Percentiles rank a stretch among this genome's conserved stretches.
These are phyloP conservation scores for Fusarium lateritium DNA, from an alignment of 2,329 filamentous ascomycete species.

Conservation along the genomic window DNA sequence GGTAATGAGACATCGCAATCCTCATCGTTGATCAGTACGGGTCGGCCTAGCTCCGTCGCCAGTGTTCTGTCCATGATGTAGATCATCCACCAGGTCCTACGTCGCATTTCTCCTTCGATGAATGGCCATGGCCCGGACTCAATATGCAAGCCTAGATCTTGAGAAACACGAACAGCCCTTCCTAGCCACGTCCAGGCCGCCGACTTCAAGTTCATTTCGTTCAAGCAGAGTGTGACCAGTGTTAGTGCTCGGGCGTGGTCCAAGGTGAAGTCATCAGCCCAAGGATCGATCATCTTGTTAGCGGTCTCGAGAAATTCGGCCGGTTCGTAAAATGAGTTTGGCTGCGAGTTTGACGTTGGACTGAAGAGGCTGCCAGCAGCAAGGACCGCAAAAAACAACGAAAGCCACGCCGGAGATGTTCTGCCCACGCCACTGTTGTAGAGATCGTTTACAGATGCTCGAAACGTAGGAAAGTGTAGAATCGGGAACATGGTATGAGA, in stretches of 20 bases:
- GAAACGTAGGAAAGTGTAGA: constrained; percentile 89
- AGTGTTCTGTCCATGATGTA: constrained; percentile 90
- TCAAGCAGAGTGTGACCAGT: constrained; percentile 83
- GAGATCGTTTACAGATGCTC: constrained; percentile 80
- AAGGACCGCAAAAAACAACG: constrained; percentile 86
- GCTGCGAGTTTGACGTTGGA: constrained; percentile 66
- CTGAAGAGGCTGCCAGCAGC: constrained; percentile 86
- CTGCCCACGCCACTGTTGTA: constrained; percentile 74
- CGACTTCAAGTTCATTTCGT: constrained; percentile 88
- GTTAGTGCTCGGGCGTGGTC: constrained; percentile 82
- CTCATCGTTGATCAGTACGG: constrained; percentile 85
- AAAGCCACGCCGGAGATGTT: constrained; percentile 78
- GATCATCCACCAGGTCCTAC: constrained; percentile 93
- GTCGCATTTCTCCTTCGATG: constrained; percentile 87
- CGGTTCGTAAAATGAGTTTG: constrained; percentile 67
- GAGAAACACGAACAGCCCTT: constrained; percentile 82
- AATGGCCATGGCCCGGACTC: constrained; percentile 81
- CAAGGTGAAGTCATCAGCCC: constrained; percentile 82
- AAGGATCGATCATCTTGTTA: constrained; percentile 80
- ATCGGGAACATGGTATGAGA: constrained; percentile 88
- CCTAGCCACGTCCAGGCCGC: constrained; percentile 90
- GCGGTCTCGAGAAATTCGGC: constrained; percentile 80
- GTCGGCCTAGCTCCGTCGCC: constrained; percentile 84
- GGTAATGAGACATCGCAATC: constrained; percentile 91
- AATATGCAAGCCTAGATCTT: constrained; percentile 85